These are phyloP conservation scores for Myotisia sp. DNA, from an alignment of 2,329 filamentous ascomycete genomes.

Conservation along the genomic window DNA sequence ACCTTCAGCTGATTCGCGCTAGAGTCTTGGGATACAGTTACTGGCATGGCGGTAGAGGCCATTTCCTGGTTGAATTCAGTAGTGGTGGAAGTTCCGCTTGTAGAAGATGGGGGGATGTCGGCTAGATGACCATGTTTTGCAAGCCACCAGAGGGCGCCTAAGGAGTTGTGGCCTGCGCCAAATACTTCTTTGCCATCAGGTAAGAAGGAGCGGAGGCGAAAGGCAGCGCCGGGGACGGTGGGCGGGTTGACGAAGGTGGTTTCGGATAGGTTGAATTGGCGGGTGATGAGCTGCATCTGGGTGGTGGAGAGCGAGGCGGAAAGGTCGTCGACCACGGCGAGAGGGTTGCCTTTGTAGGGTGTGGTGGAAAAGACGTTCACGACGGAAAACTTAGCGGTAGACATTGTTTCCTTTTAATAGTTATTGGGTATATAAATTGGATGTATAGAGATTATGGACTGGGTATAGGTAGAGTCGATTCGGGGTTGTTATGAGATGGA, in stretches of 20 bases:
- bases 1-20: too few relatives aligned
- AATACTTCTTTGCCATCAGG: constrained; percentile 15
- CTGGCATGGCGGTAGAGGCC: constrained; percentile 2
- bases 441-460: too few relatives aligned
- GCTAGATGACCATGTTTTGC: constrained; percentile 10
- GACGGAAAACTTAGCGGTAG: constrained; percentile 5
- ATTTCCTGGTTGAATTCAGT: constrained; percentile 8
- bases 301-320: constrained; percentile 8
- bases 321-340: constrained; percentile 13
- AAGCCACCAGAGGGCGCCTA: constrained; percentile 15
- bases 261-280: constrained; percentile 13
- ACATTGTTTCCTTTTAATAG: too few relatives aligned
- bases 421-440: too few relatives aligned
- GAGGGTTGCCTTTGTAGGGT: constrained; percentile 14
- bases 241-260: constrained; percentile 11
- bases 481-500: too few relatives aligned
- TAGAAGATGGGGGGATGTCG: background rate
- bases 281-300: constrained; percentile 13
- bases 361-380: constrained; percentile 13
- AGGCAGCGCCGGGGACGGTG: constrained; percentile 7
- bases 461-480: too few relatives aligned
- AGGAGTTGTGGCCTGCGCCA: constrained; percentile 14
- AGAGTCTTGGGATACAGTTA: too few relatives aligned
- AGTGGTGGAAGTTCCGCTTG: background rate
- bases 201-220: constrained; percentile 13